Evolutionary conservation across 164 flowering plant genomes (phyloP).

Genomic region (Piper longum): DNA sequence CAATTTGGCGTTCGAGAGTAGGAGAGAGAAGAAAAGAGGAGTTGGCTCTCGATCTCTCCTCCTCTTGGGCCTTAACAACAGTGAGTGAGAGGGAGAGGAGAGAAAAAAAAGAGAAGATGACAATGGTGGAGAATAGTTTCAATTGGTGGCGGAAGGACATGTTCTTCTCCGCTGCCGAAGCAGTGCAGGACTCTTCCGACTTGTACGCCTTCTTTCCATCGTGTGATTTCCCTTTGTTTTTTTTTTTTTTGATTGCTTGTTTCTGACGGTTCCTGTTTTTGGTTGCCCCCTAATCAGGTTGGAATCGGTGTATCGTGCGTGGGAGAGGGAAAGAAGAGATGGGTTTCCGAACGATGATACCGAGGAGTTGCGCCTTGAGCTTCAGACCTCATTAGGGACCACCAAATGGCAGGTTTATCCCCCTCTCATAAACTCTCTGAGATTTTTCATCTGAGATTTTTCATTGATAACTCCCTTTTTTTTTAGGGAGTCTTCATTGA

Average conservation of each 20-base stretch:
- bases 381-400: constrained; percentile 71
- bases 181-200: constrained; percentile 83
- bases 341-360: constrained; percentile 21
- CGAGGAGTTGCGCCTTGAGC: constrained; percentile 48
- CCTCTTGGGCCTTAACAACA: background rate
- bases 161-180: constrained; percentile 88
- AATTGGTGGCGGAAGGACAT: constrained; percentile 79
- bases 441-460: background rate
- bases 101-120: constrained; percentile 12
- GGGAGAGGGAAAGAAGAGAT: constrained; percentile 50
- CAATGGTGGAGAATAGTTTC: constrained; percentile 65
- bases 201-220: constrained; percentile 28
- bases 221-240: background rate
- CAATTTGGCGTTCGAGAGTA: no score
- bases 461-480: background rate
- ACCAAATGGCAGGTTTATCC: constrained; percentile 85
- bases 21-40: no score
- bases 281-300: constrained; percentile 28
- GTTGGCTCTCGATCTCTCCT: no score
- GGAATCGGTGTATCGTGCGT: constrained; percentile 72
- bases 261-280: background rate
- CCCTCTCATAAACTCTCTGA: background rate
- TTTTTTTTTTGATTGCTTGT: no score
- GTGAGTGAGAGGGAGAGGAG: background rate
- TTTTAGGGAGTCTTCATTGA: background rate